Evolutionary conservation across 768 basidiomycete genomes (phyloP), one percentile per base, ranked within the genome.

Genomic region (Kwoniella bestiolae): DNA sequence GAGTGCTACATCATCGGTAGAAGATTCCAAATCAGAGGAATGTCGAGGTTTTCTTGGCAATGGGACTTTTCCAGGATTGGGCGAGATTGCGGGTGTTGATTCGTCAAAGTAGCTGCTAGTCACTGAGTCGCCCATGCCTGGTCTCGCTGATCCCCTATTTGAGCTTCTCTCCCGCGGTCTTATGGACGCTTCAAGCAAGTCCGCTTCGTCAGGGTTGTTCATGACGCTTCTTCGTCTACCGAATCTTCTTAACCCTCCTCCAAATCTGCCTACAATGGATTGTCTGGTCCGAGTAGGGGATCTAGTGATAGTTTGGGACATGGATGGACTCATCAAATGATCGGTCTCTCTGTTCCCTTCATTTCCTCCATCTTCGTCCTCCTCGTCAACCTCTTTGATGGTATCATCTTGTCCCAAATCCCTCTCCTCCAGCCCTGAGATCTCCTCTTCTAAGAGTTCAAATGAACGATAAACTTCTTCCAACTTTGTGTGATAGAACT

Each of bases 401-500:
- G 72, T 65, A 57, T 73, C 76, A 35, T 77, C 75, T n/a, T 59
- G 60, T 8, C 60, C 64, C 0, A 76, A 57, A 41, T 80, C 78
- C 3, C 78, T 68, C n/a, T 82, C 80, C 60, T 82, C 80, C 12
- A 81, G 56, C 5, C 73, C 65, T 26, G 74, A 71, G 21, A 83
- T 67, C 50, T 83, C 82, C 16, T 74, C 74, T 46, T 75, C 68
- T n/a, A 83, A 62, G 16, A 67, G 52, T 16, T 75, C 73, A 35
- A 75, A 76, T 16, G 79, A 70, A 28, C 66, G 64, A 29, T 72
- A 53, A 21, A 96, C 82, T 53, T 94, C 90, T 49, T 84, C 85
- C 75, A 91, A 89, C 80, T 94, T 91, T 2, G 80, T 74, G 51
- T 86, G 85, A 79, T 97, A 98, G 79, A 98, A 98, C 0, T 82